Conservation (phyloP, 306 rosid genomes). For the Prunus padus region DNA sequence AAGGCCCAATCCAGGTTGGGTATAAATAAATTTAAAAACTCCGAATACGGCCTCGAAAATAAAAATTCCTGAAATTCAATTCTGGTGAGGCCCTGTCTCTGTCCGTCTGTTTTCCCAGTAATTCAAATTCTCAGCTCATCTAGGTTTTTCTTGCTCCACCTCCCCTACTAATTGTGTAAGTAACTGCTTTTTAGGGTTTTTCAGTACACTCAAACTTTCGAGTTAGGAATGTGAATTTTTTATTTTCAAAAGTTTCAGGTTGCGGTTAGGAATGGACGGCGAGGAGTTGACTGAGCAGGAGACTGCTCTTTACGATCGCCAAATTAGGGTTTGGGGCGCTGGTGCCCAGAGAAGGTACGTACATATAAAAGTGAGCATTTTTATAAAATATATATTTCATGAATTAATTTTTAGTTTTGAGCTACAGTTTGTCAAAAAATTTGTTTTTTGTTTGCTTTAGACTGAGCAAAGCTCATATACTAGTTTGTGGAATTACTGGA, state of each 20-base stretch:
- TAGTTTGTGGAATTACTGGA: slow-evolving; percentile 89
- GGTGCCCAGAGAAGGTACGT: slow-evolving; percentile 92
- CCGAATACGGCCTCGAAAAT: slow-evolving; percentile 3
- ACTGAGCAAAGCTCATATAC: slow-evolving; percentile 86
- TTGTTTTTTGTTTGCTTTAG: slow-evolving; percentile 34
- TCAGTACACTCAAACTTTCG: background rate
- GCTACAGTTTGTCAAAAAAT: slow-evolving; percentile 5
- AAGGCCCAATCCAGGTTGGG: background rate
- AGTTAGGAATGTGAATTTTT: background rate
- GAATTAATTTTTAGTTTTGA: background rate
- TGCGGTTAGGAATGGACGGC: slow-evolving; percentile 66
- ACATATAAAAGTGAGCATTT: too few species aligned
- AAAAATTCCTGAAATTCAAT: background rate
- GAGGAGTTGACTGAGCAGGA: slow-evolving; percentile 96
- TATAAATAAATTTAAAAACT: background rate
- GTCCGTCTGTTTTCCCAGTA: background rate
- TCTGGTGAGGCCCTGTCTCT: background rate
- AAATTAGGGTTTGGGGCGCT: slow-evolving; percentile 99
- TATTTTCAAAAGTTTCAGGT: slow-evolving; percentile 25
- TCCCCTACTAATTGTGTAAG: background rate
- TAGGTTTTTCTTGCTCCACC: background rate
- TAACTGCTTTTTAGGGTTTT: slow-evolving; percentile 1
- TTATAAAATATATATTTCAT: background rate
- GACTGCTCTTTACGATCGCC: slow-evolving; percentile 95
- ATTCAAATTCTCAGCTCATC: background rate